These are phyloP conservation scores for Talaromyces sp. DNA, from an alignment of 2,329 filamentous ascomycete species.

Conservation along the genomic window DNA sequence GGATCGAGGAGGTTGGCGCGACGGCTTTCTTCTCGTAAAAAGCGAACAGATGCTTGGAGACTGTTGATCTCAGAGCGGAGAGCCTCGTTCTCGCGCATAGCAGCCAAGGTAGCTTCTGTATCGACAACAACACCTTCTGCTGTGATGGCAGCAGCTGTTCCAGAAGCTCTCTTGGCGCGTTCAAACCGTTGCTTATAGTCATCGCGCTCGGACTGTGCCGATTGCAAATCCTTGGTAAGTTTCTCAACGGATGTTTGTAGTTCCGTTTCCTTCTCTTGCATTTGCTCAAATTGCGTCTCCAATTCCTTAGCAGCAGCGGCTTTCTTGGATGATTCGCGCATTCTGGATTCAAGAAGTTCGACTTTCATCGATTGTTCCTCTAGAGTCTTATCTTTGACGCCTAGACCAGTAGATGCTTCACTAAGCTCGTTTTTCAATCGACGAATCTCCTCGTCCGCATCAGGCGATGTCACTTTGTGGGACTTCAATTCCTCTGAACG, in stretches of 20 bases:
- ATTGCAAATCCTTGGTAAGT: slow-evolving; percentile 32
- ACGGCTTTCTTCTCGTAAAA: slow-evolving; percentile 40
- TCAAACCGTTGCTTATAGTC: slow-evolving; percentile 38
- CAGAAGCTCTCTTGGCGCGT: slow-evolving; percentile 35
- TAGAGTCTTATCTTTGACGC: slow-evolving; percentile 71
- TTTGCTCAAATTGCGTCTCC: slow-evolving; percentile 35
- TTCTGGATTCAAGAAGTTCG: slow-evolving; percentile 81
- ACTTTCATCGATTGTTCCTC: slow-evolving; percentile 88
- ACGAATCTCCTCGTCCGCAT: slow-evolving; percentile 78
- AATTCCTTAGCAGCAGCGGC: slow-evolving; percentile 47
- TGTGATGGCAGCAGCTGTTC: slow-evolving; percentile 28
- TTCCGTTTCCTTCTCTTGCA: slow-evolving; percentile 28
- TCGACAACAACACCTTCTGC: slow-evolving; percentile 34
- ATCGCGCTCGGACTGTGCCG: slow-evolving; percentile 33
- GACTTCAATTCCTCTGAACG: slow-evolving; percentile 74
- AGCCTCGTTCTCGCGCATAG: slow-evolving; percentile 39
- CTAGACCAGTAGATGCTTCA: slow-evolving; percentile 66
- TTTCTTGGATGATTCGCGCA: slow-evolving; percentile 77
- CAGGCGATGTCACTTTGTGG: slow-evolving; percentile 73
- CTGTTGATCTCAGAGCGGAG: slow-evolving; percentile 37
- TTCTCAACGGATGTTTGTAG: slow-evolving; percentile 26
- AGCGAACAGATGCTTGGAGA: slow-evolving; percentile 42
- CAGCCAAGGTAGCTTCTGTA: slow-evolving; percentile 31
- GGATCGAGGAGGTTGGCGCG: slow-evolving; percentile 35
- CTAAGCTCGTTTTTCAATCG: slow-evolving; percentile 73